Conservation (phyloP, 345 rosid genomes). For the Salix arbutifolia region DNA sequence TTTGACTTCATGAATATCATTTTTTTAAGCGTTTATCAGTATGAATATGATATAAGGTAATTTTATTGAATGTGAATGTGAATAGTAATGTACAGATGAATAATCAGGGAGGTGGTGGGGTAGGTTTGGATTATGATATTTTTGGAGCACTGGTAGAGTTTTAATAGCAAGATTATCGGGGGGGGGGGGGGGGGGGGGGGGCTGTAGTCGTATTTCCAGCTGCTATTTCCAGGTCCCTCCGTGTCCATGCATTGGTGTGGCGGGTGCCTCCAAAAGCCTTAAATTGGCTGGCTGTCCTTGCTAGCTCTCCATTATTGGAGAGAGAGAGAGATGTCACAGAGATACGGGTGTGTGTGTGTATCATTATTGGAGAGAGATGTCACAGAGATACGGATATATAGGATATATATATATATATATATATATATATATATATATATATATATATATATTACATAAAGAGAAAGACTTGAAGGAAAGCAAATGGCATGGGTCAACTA, state of each 20-base stretch:
- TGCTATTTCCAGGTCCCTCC: conserved; percentile 20
- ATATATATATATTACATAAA: neutral
- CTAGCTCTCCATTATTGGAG: conserved; percentile 32
- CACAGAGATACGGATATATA: neutral
- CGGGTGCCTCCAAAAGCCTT: conserved; percentile 39
- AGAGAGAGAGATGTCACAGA: conserved; percentile 17
- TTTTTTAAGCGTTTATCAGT: neutral
- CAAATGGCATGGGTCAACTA: neutral
- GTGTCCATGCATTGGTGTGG: conserved; percentile 22
- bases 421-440: neutral
- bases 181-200: neutral
- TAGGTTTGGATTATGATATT: conserved; percentile 12
- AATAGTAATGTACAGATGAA: neutral
- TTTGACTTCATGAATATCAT: neutral
- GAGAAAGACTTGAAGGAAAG: neutral
- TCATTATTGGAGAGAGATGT: conserved; percentile 38
- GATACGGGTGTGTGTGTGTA: too few species aligned
- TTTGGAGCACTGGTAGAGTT: conserved; percentile 21
- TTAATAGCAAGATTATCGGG: conserved; percentile 16
- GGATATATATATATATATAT: too few species aligned
- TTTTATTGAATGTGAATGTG: conserved; percentile 1
- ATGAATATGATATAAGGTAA: neutral
- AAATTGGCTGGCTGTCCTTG: conserved; percentile 32
- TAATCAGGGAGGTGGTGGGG: conserved; percentile 14
- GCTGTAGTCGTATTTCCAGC: conserved; percentile 15